Evolutionary conservation across 148 eudicot species (phyloP), one percentile per base, ranked within the genome.

Genomic region (Selenicereus undatus): DNA sequence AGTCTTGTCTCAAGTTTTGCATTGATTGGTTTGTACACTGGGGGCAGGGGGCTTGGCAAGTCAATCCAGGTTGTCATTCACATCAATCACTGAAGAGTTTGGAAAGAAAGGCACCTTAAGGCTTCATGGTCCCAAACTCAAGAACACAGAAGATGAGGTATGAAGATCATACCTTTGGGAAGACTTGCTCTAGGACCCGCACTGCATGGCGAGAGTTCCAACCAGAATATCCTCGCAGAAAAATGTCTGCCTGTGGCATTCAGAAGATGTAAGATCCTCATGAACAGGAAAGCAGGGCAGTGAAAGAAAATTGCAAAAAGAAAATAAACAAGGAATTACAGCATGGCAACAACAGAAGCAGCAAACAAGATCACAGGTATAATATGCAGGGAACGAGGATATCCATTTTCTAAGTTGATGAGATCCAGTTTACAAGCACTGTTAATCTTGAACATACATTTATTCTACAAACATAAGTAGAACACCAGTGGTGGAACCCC

Each of bases 171-270:
- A 96, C 99, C 97, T 91, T 91, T 60, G 99, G 98, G 72, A 96
- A 96, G 74, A 96, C 91, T 79, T 92, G 80, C 77, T 92, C 92
- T 64, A 96, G 93, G 79, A 96, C 88, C 80, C 89, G 77, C 81
- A 96, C 58, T 78, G 98, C 99, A 51, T 90, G 91, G 24, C 98
- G 87, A 72, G 99, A 93, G 82, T 93, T 96, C 99, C 99, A 96
- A 35, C 97, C 93, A 71, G 78, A 79, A 90, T 96, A 96, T 83
- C 99, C 99, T 73, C 99, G 89, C 72, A 90, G 82, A 29, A 93
- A 74, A 72, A 96, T 85, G 86, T 96, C 99, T 26, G 95, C 99
- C 99, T 96, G 83, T 70, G 26, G 27, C 71, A 30, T 54, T 52
- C 60, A 81, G 5, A 74, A 76, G 66, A 69, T 14, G 1, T 56